Conservation (phyloP, 139 green algal species). For the Limnomonas spitsbergensis region DNA sequence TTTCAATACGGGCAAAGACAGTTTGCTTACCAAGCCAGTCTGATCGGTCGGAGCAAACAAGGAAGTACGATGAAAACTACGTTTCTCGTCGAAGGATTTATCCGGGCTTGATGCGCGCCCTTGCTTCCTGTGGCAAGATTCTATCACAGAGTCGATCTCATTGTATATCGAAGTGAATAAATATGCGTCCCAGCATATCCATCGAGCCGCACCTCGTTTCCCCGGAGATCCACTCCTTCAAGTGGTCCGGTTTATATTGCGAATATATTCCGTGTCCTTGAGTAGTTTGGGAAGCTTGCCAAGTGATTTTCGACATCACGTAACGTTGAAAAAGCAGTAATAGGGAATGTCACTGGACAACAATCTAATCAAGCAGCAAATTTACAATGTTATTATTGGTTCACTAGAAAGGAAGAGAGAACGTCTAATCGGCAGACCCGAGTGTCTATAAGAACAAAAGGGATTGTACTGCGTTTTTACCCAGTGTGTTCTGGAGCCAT, state of each 20-base stretch:
- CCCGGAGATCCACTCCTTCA: slow-evolving; percentile 20
- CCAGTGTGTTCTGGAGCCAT: no score
- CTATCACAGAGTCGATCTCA: background rate
- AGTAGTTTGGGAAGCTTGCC: slow-evolving; percentile 15
- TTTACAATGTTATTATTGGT: no score
- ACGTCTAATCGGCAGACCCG: no score
- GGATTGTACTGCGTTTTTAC: no score
- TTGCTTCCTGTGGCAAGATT: background rate
- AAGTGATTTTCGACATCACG: slow-evolving; percentile 26
- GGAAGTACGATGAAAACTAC: slow-evolving; percentile 1
- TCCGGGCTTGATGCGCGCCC: background rate
- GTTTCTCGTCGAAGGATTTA: background rate
- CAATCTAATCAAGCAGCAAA: no score
- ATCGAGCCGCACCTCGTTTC: slow-evolving; percentile 14
- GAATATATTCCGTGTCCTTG: slow-evolving; percentile 26
- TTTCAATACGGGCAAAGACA: background rate
- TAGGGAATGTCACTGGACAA: no score
- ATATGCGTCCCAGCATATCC: background rate
- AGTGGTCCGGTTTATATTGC: slow-evolving; percentile 28
- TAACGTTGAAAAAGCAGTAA: no score
- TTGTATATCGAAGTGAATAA: background rate
- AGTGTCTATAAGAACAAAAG: no score
- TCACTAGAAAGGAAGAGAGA: no score
- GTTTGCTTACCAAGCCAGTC: background rate
- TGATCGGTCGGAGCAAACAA: background rate